A percentile compares a stretch with the other conserved stretches of the same genome.
Evolutionary conservation across 768 basidiomycete species (phyloP).

Genomic region (Phlebiopsis gigantea): DNA sequence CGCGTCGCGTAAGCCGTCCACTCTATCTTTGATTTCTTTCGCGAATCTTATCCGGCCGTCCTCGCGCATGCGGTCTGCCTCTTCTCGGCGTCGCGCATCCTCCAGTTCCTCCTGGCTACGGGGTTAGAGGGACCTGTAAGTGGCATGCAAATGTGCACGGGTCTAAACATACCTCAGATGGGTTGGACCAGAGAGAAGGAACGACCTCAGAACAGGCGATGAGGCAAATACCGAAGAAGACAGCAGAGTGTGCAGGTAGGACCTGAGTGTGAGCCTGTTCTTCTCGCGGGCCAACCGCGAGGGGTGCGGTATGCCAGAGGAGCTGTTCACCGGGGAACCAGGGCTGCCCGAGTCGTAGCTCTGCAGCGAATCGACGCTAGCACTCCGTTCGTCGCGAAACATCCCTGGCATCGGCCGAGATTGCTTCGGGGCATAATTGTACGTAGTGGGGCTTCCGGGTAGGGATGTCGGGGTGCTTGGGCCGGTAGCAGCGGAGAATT

Average conservation of each 20-base stretch:
- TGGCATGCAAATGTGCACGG: background rate
- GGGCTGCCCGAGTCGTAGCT: conserved; percentile 15
- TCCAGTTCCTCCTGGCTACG: conserved; percentile 55
- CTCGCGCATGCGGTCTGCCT: conserved; percentile 83
- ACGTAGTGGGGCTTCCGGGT: conserved; percentile 6
- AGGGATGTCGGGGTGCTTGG: background rate
- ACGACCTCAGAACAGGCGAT: conserved; percentile 81
- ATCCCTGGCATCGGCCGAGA: conserved; percentile 12
- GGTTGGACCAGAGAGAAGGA: conserved; percentile 54
- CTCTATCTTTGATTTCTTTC: conserved; percentile 77
- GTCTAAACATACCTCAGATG: conserved; percentile 6
- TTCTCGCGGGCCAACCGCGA: conserved; percentile 78
- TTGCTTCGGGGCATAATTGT: background rate
- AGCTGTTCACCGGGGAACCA: conserved; percentile 9
- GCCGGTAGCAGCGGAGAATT: background rate
- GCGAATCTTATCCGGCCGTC: conserved; percentile 85
- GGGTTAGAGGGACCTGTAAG: background rate
- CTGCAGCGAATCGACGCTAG: conserved; percentile 23
- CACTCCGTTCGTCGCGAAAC: conserved; percentile 7
- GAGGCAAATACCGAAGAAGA: conserved; percentile 68
- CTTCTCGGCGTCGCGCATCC: conserved; percentile 76
- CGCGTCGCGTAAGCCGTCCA: conserved; percentile 79
- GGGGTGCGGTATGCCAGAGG: conserved; percentile 11
- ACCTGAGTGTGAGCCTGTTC: conserved; percentile 89
- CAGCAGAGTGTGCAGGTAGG: conserved; percentile 84